Conservation (phyloP, 2,329 filamentous ascomycete genomes). For the Lasiodiplodia citricola region DNA sequence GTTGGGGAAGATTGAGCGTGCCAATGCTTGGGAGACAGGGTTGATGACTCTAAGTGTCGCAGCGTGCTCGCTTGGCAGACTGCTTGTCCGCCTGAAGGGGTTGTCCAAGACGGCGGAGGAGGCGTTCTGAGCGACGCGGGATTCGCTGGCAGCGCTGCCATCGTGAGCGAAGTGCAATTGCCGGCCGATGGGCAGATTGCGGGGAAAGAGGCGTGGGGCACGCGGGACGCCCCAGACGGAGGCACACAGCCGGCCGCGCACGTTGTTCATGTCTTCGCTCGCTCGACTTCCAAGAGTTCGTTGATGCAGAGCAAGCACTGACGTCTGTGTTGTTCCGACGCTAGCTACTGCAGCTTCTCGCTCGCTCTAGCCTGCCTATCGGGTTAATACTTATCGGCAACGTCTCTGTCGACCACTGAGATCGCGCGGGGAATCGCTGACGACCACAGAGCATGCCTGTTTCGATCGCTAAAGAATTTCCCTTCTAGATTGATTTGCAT, state of each 20-base stretch:
- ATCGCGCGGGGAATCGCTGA: background rate
- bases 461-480: background rate
- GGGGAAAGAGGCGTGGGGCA: conserved; percentile 11
- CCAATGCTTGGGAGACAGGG: conserved; percentile 14
- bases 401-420: background rate
- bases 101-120: background rate
- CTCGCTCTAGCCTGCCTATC: background rate
- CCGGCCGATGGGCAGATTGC: background rate
- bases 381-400: background rate
- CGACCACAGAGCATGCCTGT: background rate
- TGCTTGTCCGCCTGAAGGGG: background rate
- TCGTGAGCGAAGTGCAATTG: background rate
- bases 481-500: background rate
- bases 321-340: background rate
- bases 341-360: background rate
- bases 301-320: background rate
- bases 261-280: background rate
- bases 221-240: background rate
- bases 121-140: background rate
- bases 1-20: background rate
- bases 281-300: background rate
- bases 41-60: conserved; percentile 12
- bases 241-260: background rate
- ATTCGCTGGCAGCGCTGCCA: conserved; percentile 1
- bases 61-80: background rate